phyloP scores from a whole-genome alignment of 1,139 yeast species.

The Spencermartinsiella ligniputridi region DNA sequence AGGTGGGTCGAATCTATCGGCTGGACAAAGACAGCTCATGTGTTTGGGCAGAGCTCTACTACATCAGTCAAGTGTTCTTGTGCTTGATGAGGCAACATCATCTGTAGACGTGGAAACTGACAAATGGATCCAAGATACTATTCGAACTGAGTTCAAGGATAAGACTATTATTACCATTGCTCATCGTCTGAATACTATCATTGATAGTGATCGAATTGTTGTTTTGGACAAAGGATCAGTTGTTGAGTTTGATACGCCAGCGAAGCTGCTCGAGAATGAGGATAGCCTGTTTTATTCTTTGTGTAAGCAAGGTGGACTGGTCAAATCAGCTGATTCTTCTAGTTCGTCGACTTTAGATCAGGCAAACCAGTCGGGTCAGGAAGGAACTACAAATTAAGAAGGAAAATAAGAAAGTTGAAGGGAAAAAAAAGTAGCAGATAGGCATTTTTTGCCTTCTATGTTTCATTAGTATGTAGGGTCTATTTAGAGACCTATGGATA shows the following conservation, averaged over 20 bases:
- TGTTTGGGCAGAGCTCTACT: constrained; percentile 72
- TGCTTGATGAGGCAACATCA: constrained; percentile 82
- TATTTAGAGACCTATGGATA: not conserved
- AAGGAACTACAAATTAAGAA: too few species aligned
- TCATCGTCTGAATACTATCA: constrained; percentile 75
- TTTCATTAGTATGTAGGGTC: too few species aligned
- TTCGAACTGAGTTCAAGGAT: constrained; percentile 55
- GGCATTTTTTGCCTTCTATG: too few species aligned
- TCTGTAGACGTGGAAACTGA: constrained; percentile 82
- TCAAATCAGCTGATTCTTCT: constrained; percentile 9
- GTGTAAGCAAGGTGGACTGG: constrained; percentile 55
- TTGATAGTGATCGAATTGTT: constrained; percentile 70
- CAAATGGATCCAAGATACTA: constrained; percentile 67
- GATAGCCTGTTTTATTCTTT: constrained; percentile 55
- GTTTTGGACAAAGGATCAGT: constrained; percentile 66
- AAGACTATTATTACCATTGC: constrained; percentile 78
- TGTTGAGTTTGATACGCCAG: constrained; percentile 66
- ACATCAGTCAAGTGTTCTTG: constrained; percentile 55
- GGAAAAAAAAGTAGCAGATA: too few species aligned
- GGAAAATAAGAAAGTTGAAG: too few species aligned
- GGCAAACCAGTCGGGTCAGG: not conserved
- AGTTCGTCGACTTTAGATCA: not conserved
- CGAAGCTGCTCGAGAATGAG: constrained; percentile 41
- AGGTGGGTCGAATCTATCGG: constrained; percentile 69
- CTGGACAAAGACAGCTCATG: constrained; percentile 73